A percentile compares a stretch with the other conserved stretches of the same genome.
Conservation (phyloP, 208 protist species). For the Acanthamoeba divionensis region DNA sequence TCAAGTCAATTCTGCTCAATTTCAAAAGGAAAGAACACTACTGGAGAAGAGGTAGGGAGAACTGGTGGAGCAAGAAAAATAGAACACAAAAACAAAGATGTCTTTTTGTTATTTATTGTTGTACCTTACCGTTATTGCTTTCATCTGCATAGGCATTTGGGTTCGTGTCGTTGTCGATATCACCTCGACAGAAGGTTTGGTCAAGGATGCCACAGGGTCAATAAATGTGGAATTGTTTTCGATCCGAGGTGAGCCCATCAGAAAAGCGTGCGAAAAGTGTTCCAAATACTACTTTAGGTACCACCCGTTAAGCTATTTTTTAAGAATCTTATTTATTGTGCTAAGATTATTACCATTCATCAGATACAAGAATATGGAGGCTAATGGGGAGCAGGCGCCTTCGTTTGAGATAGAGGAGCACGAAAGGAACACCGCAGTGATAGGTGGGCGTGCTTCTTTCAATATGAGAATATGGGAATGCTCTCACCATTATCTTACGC, state of each 20-base stretch:
- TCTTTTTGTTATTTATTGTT: too few relatives aligned
- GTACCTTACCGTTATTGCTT: too few relatives aligned
- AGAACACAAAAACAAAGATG: too few relatives aligned
- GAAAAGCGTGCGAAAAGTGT: not conserved
- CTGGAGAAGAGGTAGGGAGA: too few relatives aligned
- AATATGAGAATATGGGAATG: not conserved
- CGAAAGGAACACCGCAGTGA: not conserved
- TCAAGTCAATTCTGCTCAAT: not conserved
- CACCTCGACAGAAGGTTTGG: not conserved
- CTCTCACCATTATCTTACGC: not conserved
- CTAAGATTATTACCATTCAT: too few relatives aligned
- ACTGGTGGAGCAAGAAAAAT: too few relatives aligned
- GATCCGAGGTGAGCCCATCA: not conserved
- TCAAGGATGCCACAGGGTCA: not conserved
- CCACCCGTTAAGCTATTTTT: too few relatives aligned
- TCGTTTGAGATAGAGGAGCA: conserved; percentile 1
- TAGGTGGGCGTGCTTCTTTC: not conserved
- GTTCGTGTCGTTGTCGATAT: not conserved
- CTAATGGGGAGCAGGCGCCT: not conserved
- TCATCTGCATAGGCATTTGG: too few relatives aligned
- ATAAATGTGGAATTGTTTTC: not conserved
- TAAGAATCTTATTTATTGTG: too few relatives aligned
- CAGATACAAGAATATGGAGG: conserved; percentile 1
- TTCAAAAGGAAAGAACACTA: not conserved
- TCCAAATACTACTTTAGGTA: conserved; percentile 4